Evolutionary conservation across 805 yeast species (phyloP).

Genomic region (Pachysolen tannophilus): DNA sequence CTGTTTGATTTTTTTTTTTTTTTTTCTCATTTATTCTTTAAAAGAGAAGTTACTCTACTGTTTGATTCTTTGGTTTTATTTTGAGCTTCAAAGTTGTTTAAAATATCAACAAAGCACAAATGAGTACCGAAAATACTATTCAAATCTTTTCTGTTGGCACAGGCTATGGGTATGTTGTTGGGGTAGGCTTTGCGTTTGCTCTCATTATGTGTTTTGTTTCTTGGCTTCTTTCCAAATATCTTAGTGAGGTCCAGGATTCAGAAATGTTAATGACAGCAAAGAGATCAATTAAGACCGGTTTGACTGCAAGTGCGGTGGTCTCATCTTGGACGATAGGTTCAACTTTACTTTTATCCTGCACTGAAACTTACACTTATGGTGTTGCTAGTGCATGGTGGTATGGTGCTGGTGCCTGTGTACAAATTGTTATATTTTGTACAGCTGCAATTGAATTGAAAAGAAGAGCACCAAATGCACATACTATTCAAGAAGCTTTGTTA

Average conservation of each 20-base stretch:
- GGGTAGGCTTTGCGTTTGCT: conserved; percentile 38
- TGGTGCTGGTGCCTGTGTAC: conserved; percentile 26
- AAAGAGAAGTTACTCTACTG: too few relatives aligned
- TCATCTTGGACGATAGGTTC: conserved; percentile 30
- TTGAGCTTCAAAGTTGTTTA: not conserved
- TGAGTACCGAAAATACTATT: conserved; percentile 5
- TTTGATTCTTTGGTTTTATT: not conserved
- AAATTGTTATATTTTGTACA: conserved; percentile 23
- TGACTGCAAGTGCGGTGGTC: conserved; percentile 28
- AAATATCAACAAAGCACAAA: not conserved
- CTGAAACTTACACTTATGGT: conserved; percentile 25
- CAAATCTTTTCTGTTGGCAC: conserved; percentile 9
- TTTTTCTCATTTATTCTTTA: too few relatives aligned
- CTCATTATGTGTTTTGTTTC: conserved; percentile 28
- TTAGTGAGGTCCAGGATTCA: conserved; percentile 33
- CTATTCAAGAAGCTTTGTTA: conserved; percentile 24
- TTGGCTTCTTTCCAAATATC: conserved; percentile 24
- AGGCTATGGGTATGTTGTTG: conserved; percentile 37
- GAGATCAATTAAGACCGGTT: conserved; percentile 27
- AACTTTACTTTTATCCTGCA: conserved; percentile 21
- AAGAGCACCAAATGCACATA: conserved; percentile 28
- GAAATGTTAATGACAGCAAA: conserved; percentile 32
- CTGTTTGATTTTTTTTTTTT: too few relatives aligned
- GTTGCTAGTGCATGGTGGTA: conserved; percentile 28
- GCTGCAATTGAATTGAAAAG: conserved; percentile 25